Evolutionary conservation across 768 basidiomycete species (phyloP).

Genomic region (Collybiopsis luxurians): DNA sequence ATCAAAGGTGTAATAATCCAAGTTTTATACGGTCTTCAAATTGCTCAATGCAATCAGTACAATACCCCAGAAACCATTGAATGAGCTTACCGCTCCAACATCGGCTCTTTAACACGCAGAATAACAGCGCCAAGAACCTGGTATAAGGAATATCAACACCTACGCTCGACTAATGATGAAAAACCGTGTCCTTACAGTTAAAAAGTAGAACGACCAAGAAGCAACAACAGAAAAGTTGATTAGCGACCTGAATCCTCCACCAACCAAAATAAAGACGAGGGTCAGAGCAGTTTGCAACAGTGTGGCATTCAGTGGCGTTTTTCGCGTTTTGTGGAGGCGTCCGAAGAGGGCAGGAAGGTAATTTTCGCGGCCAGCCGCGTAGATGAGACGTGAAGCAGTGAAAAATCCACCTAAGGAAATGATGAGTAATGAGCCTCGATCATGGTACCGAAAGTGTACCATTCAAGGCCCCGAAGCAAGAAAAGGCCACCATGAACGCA

Average conservation of each 20-base stretch:
- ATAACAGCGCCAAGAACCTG: constrained; percentile 88
- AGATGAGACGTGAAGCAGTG: constrained; percentile 82
- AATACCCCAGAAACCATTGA: background rate
- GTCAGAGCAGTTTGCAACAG: constrained; percentile 75
- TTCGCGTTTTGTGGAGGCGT: constrained; percentile 64
- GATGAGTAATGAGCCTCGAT: constrained; percentile 11
- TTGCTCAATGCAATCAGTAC: background rate
- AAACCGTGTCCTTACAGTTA: constrained; percentile 55
- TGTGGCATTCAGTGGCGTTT: constrained; percentile 89
- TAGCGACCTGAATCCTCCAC: constrained; percentile 85
- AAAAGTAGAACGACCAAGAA: constrained; percentile 84
- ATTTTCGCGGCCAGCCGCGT: constrained; percentile 83
- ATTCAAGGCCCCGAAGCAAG: constrained; percentile 94
- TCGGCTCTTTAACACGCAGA: constrained; percentile 86
- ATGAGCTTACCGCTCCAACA: constrained; percentile 70
- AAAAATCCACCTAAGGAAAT: constrained; percentile 56
- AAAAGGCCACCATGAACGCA: constrained; percentile 88
- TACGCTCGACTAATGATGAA: background rate
- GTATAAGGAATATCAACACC: background rate
- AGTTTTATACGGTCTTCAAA: constrained; percentile 79
- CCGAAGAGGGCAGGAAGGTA: constrained; percentile 87
- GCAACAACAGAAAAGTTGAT: constrained; percentile 90
- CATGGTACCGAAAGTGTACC: constrained; percentile 38
- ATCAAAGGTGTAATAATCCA: constrained; percentile 88
- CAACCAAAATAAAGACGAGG: constrained; percentile 74